phyloP scores from a whole-genome alignment of 2,329 filamentous ascomycete genomes.

The Microcyclosporella mali region DNA sequence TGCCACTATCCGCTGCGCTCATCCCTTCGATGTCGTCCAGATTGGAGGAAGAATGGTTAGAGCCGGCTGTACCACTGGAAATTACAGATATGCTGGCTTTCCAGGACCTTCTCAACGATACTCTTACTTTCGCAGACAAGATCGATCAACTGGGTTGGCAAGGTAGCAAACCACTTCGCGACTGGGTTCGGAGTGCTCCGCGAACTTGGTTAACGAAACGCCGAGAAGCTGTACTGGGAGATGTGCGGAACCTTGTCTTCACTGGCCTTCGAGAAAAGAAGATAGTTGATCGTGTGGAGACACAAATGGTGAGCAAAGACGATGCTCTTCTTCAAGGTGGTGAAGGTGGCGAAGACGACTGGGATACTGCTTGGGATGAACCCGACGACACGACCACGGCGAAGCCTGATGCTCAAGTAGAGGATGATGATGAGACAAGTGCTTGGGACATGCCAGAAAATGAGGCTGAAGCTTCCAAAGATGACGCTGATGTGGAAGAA shows the following conservation, averaged over 20 bases:
- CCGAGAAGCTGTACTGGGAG: slow-evolving; percentile 70
- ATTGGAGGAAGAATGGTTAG: slow-evolving; percentile 68
- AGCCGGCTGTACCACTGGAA: slow-evolving; percentile 67
- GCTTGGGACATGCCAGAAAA: slow-evolving; percentile 44
- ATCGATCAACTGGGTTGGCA: slow-evolving; percentile 60
- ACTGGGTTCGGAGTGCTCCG: slow-evolving; percentile 76
- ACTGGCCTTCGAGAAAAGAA: slow-evolving; percentile 60
- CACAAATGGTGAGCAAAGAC: slow-evolving; percentile 66
- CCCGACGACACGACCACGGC: slow-evolving; percentile 42
- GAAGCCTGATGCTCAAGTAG: slow-evolving; percentile 13
- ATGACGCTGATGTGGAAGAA: slow-evolving; percentile 33
- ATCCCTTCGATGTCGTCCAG: slow-evolving; percentile 62
- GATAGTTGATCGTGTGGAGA: slow-evolving; percentile 77
- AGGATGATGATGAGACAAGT: slow-evolving; percentile 44
- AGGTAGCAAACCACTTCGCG: slow-evolving; percentile 55
- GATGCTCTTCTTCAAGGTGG: slow-evolving; percentile 50
- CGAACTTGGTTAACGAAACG: slow-evolving; percentile 81
- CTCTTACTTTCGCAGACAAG: slow-evolving; percentile 57
- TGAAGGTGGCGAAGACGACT: slow-evolving; percentile 51
- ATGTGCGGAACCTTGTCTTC: slow-evolving; percentile 63
- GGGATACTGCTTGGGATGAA: slow-evolving; percentile 76
- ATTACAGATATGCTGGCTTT: slow-evolving; percentile 66
- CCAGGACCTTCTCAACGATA: slow-evolving; percentile 60
- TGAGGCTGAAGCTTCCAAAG: slow-evolving; percentile 11
- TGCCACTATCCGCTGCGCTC: slow-evolving; percentile 60